Percentiles rank a stretch among this genome's conserved stretches.
phyloP scores from a whole-genome alignment of 1,139 yeast species.

The Geotrichum europaeum region DNA sequence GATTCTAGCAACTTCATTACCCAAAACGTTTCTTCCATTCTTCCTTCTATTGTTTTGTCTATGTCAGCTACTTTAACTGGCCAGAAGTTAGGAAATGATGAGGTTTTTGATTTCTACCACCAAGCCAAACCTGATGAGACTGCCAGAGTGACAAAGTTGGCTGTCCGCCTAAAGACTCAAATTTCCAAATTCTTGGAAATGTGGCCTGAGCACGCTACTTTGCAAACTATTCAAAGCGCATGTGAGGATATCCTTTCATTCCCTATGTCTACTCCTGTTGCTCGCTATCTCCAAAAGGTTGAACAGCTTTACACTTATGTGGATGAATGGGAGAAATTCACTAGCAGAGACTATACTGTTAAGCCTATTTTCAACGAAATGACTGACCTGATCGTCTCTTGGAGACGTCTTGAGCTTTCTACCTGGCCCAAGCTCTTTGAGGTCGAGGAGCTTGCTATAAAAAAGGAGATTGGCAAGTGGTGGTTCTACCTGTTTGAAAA shows the following conservation, averaged over 20 bases:
- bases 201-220: constrained; percentile 96
- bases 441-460: constrained; percentile 54
- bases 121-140: constrained; percentile 62
- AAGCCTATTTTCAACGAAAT: constrained; percentile 49
- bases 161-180: constrained; percentile 45
- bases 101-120: constrained; percentile 56
- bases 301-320: constrained; percentile 81
- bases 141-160: constrained; percentile 48
- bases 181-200: constrained; percentile 49
- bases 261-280: constrained; percentile 66
- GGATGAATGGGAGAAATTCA: constrained; percentile 92
- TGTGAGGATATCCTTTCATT: constrained; percentile 59
- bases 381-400: constrained; percentile 67
- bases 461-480: constrained; percentile 63
- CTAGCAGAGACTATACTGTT: constrained; percentile 71
- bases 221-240: constrained; percentile 61
- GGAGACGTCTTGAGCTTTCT: constrained; percentile 83
- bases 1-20: constrained; percentile 12
- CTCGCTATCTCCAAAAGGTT: constrained; percentile 68
- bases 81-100: constrained; percentile 14
- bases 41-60: constrained; percentile 13
- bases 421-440: constrained; percentile 78
- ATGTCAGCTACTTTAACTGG: constrained; percentile 14
- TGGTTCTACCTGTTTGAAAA: constrained; percentile 89
- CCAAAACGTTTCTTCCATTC: constrained; percentile 9